Evolutionary conservation across 768 basidiomycete genomes (phyloP), one percentile per base, ranked within the genome.

Genomic region (Naganishia vishniacii): DNA sequence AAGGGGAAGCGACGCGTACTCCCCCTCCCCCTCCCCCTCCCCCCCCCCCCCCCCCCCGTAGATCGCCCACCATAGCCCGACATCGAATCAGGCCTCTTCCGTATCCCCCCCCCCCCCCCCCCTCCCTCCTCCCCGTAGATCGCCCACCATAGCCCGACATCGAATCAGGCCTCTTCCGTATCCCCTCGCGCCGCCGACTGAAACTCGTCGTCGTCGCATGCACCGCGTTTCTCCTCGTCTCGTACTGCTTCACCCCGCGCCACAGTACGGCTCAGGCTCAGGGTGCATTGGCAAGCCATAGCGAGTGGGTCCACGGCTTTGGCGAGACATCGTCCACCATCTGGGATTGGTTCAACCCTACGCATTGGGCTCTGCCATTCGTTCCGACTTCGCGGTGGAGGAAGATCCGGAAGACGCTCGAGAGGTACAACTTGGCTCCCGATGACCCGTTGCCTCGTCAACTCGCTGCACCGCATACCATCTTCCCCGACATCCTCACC

Each of bases 381-480:
- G 29, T 20, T 13, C 49, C 49, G 31, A 56, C 20, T 40, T 18
- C 31, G 4, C 37, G 37, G 20, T 20, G 37, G 25, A 32, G 20
- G 37, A 40, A 29, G 23, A 56, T 56, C 5, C 32, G 26, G 6
- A 25, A 40, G 37, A 56, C 62, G 0, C 28, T 63, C 11, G 29
- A 42, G n/a, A 34, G 47, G 23, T 45, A 32, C 45, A 32, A 59
- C 3, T 45, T 66, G 15, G 48, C 65, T 0, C 65, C 65, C 3
- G 65, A 66, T 13, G 60, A 61, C 46, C 65, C 65, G 3, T 18
- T 31, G 18, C 59, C 59, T 31, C 25, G 45, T 48, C 28, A 59
- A 18, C 65, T 66, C 34, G 26, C 48, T 4, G 41, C 29, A 37
- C 48, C 31, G 51, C 29, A 31, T 12, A 6, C n/a, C 1, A 49